phyloP scores from a whole-genome alignment of 257 asterid species.

The Knoxia roxburghii region DNA sequence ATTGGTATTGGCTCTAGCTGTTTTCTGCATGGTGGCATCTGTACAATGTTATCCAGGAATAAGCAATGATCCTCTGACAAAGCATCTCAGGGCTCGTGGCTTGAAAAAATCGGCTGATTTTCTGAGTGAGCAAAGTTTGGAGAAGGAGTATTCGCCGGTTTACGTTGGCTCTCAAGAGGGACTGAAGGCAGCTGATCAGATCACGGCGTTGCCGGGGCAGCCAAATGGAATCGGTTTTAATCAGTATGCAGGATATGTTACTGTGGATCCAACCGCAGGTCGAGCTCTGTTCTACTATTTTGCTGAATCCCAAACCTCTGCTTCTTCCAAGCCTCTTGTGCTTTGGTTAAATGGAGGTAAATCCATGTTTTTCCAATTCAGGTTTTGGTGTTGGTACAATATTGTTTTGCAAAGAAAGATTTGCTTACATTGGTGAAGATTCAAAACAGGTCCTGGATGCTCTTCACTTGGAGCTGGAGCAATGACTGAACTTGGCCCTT shows the following conservation, averaged over 20 bases:
- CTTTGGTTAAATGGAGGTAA: conserved; percentile 43
- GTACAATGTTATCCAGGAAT: too few species aligned
- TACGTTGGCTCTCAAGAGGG: neutral
- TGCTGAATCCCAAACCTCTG: conserved; percentile 26
- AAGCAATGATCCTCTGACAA: too few species aligned
- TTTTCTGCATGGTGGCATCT: too few species aligned
- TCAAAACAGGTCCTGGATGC: conserved; percentile 49
- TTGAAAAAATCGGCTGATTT: too few species aligned
- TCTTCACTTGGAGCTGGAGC: conserved; percentile 24
- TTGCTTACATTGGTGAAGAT: too few species aligned
- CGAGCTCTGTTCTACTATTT: conserved; percentile 34
- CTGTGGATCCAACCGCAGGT: conserved; percentile 22
- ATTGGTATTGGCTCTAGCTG: too few species aligned
- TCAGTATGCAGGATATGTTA: conserved; percentile 37
- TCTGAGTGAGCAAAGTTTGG: too few species aligned
- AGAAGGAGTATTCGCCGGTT: too few species aligned
- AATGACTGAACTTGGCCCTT: conserved; percentile 21
- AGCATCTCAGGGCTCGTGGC: too few species aligned
- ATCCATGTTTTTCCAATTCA: too few species aligned
- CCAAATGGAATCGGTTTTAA: conserved; percentile 25
- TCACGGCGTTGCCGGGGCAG: conserved; percentile 29
- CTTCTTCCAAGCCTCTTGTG: conserved; percentile 31
- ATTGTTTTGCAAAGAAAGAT: too few species aligned
- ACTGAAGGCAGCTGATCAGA: conserved; percentile 13
- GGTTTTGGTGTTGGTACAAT: too few species aligned